Conservation (phyloP, 164 flowering plant genomes). For the Paratinospora sagittata region DNA sequence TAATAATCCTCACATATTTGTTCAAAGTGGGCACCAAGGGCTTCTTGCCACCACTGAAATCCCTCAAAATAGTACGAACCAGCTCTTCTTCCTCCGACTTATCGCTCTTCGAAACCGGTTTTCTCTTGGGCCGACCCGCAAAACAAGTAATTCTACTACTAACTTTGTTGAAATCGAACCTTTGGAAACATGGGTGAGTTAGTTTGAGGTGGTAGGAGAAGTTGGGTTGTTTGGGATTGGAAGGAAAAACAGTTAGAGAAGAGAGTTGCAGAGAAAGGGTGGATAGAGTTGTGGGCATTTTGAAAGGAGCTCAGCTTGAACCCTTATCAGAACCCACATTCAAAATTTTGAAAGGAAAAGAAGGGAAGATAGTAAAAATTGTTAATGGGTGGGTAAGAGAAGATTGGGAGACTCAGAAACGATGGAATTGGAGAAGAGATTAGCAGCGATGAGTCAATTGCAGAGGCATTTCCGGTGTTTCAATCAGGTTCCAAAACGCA, state of each 20-base stretch:
- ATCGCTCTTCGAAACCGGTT: not conserved
- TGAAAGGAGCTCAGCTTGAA: not conserved
- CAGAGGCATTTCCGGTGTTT: too few relatives aligned
- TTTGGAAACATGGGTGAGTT: not conserved
- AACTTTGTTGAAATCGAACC: not conserved
- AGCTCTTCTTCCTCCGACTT: slow-evolving; percentile 14
- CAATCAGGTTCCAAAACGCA: too few relatives aligned
- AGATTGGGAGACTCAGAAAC: too few relatives aligned
- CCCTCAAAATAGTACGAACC: not conserved
- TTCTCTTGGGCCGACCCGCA: not conserved
- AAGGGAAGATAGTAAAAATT: not conserved
- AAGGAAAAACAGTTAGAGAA: not conserved
- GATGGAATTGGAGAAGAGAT: too few relatives aligned
- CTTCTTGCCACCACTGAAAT: slow-evolving; percentile 5
- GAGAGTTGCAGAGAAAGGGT: not conserved
- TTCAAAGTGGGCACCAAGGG: slow-evolving; percentile 37
- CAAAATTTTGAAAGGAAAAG: not conserved
- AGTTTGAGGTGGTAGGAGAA: not conserved
- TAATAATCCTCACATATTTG: slow-evolving; percentile 59
- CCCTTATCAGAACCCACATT: not conserved
- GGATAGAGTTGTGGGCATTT: slow-evolving; percentile 2
- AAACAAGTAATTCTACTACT: not conserved
- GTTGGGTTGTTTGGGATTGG: slow-evolving; percentile 6
- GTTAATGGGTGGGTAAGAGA: too few relatives aligned
- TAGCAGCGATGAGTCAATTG: too few relatives aligned